Evolutionary conservation across 1,284 basidiomycete species (phyloP), one percentile per base, ranked within the genome.

Genomic region (Papiliotrema fonsecae): DNA sequence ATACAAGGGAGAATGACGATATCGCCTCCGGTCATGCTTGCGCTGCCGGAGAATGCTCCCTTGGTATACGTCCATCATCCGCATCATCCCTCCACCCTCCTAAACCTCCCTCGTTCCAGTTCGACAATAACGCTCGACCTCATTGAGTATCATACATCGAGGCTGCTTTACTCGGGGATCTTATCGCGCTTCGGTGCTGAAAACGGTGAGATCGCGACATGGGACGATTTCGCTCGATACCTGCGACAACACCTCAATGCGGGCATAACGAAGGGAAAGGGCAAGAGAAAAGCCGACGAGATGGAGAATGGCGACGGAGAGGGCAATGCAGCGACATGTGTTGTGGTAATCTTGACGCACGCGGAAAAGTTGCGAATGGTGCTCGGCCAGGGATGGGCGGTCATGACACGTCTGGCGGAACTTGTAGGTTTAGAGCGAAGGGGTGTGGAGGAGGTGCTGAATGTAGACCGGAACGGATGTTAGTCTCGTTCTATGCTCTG

Each of bases 1-100:
- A n/a, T n/a, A n/a, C n/a, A n/a, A n/a, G n/a, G n/a, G n/a, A n/a
- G n/a, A n/a, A n/a, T n/a, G n/a, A n/a, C n/a, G n/a, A n/a, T n/a
- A n/a, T n/a, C n/a, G n/a, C n/a, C n/a, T n/a, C n/a, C n/a, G n/a
- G n/a, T n/a, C n/a, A n/a, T n/a, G n/a, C n/a, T n/a, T n/a, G n/a
- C n/a, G n/a, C n/a, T n/a, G n/a, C n/a, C n/a, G n/a, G n/a, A n/a
- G n/a, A n/a, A n/a, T n/a, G n/a, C 85, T 2, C 77, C 82, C 0
- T 88, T 88, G 66, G 77, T 88, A 52, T 85, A 83, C 67, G 65
- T 88, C 27, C 81, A 84, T 55, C 84, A 88, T 67, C 76, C 81
- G 5, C 36, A 76, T 75, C 58, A 79, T 78, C 21, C 74, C 73
- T 9, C 77, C 75, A 32, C 57, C 11, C 39, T 59, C 11, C 41